Evolutionary conservation across 306 rosid genomes (phyloP), one percentile per base, ranked within the genome.

Genomic region (Citrullus amarus): DNA sequence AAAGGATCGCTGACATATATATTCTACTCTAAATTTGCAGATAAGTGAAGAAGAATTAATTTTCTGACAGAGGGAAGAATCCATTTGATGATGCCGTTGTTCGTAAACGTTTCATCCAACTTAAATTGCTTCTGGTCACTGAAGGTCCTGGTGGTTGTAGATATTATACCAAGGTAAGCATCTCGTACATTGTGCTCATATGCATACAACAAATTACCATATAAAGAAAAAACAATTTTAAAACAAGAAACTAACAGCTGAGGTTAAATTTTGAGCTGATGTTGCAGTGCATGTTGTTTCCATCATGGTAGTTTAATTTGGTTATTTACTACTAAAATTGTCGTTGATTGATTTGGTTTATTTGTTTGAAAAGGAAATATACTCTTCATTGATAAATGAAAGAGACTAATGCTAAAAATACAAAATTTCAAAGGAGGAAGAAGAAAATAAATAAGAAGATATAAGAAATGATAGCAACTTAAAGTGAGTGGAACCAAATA

Each of bases 101-200:
- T 83, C 93, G 82, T 17, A 89, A 95, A 83, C 81, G 51, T 95
- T 88, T 85, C 98, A 95, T 80, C 88, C 89, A 81, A 88, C 97
- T 92, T 81, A 95, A 88, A 80, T 84, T 95, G 59, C 93, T 95
- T 54, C 92, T 95, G 34, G 98, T 95, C 79, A 95, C 98, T 1
- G 97, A 95, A 84, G 98, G 98, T 77, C 85, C 97, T 9, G 92
- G 88, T 48, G 98, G 98, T 55, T 95, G 98, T 80, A 87, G 98
- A 73, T 95, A 95, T 76, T 92, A 95, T 86, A 89, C 98, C 83
- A 92, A 95, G 88, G 98, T 95, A 81, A 71, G 82, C 77, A 76
- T 81, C 46, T 78, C 46, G 76, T 41, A 71, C 74, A 36, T 18
- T 75, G 51, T 22, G 73, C 60, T 79, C 79, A 71, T 71, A 25